phyloP scores from a whole-genome alignment of 108 stramenopile genomes.

The Conticribra weissflogii region DNA sequence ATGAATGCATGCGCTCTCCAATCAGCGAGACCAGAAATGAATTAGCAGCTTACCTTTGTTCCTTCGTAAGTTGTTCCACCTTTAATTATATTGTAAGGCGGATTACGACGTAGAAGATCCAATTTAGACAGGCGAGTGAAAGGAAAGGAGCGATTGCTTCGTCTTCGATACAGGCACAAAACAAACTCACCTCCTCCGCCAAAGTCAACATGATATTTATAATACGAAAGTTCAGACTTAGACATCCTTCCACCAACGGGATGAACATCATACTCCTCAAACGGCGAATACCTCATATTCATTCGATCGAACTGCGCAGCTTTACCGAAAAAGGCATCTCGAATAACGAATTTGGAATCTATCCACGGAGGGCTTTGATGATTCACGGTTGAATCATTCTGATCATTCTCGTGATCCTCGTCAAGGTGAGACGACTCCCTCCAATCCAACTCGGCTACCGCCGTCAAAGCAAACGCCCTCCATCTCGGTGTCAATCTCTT shows the following conservation, averaged over 20 bases:
- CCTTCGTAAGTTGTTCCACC: slow-evolving; percentile 20
- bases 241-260: slow-evolving; percentile 9
- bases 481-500: not conserved
- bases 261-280: slow-evolving; percentile 1
- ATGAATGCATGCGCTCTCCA: too few species aligned
- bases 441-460: not conserved
- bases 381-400: too few species aligned
- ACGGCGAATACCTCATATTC: not conserved
- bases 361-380: slow-evolving; percentile 4
- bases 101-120: too few species aligned
- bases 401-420: not conserved
- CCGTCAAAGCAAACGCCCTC: not conserved
- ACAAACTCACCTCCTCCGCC: slow-evolving; percentile 23
- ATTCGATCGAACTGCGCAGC: not conserved
- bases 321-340: not conserved
- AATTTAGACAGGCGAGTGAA: too few species aligned
- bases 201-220: slow-evolving; percentile 37
- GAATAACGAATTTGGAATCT: not conserved
- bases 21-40: too few species aligned
- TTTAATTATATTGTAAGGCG: not conserved
- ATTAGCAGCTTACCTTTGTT: too few species aligned
- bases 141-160: not conserved
- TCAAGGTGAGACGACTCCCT: not conserved
- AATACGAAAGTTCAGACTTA: not conserved
- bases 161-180: not conserved